Conservation (phyloP, 371 early-diverging fungal genomes). For the Syncephalastrum sp. region DNA sequence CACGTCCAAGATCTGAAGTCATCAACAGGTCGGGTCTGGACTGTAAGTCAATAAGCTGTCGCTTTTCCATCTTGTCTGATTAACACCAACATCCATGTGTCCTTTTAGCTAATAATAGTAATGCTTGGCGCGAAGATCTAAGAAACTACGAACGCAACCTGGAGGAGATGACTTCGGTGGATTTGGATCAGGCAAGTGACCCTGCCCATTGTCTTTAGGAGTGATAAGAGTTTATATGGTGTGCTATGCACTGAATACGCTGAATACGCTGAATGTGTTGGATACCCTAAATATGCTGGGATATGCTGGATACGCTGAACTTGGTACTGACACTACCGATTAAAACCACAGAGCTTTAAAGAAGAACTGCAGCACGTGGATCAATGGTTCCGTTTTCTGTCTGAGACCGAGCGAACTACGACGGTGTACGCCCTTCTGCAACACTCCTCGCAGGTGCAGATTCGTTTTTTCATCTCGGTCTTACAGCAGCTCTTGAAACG, state of each 20-base stretch:
- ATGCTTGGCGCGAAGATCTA: constrained; percentile 89
- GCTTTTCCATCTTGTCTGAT: neutral
- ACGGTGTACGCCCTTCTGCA: constrained; percentile 88
- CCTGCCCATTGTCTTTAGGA: neutral
- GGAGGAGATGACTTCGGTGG: constrained; percentile 91
- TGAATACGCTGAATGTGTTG: too few species aligned
- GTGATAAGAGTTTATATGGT: neutral
- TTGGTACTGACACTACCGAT: neutral
- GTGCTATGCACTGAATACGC: neutral
- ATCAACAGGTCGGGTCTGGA: too few species aligned
- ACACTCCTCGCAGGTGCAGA: constrained; percentile 85
- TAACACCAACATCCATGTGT: neutral
- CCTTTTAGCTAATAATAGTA: constrained; percentile 63
- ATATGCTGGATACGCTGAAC: too few species aligned
- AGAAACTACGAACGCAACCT: constrained; percentile 89
- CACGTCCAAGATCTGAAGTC: too few species aligned
- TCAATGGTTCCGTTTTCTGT: constrained; percentile 90
- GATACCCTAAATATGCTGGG: too few species aligned
- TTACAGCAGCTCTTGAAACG: constrained; percentile 85
- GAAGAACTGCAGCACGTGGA: constrained; percentile 92
- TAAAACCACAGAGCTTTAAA: constrained; percentile 61
- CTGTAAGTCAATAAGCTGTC: too few species aligned
- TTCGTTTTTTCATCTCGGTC: constrained; percentile 90
- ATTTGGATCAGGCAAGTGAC: constrained; percentile 68
- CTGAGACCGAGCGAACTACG: constrained; percentile 91